phyloP scores from a whole-genome alignment of 129 eudicot genomes.

The Centrapalus pauciflorus region DNA sequence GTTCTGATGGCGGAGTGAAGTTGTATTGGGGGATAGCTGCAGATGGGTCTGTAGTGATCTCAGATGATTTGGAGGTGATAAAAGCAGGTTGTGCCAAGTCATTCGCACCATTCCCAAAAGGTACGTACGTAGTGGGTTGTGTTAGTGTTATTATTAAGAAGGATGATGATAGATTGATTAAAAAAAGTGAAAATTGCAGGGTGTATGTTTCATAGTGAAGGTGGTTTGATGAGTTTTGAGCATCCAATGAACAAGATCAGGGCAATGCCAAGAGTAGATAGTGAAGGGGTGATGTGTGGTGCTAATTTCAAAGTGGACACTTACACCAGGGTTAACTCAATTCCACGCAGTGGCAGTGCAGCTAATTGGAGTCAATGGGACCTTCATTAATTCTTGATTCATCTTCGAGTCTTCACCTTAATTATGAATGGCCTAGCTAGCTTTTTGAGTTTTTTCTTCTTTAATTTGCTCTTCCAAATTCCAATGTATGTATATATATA shows the following conservation, averaged over 20 bases:
- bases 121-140: conserved; percentile 21
- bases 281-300: conserved; percentile 95
- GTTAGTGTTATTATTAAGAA: not conserved
- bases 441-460: too few relatives aligned
- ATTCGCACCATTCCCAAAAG: conserved; percentile 89
- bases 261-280: conserved; percentile 95
- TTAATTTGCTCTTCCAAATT: too few relatives aligned
- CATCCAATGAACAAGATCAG: conserved; percentile 92
- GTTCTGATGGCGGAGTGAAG: conserved; percentile 87
- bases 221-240: conserved; percentile 96
- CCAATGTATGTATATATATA: too few relatives aligned
- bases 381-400: conserved; percentile 14
- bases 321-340: conserved; percentile 65
- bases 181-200: conserved; percentile 33
- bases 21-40: conserved; percentile 89
- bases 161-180: not conserved
- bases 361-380: conserved; percentile 83
- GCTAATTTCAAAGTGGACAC: conserved; percentile 84
- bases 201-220: conserved; percentile 90
- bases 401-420: too few relatives aligned
- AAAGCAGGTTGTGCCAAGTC: conserved; percentile 93
- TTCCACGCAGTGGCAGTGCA: conserved; percentile 84
- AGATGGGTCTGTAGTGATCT: conserved; percentile 90
- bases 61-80: conserved; percentile 69
- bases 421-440: too few relatives aligned